phyloP scores from a whole-genome alignment of 495 filamentous ascomycete species.

The Trichoderma reesei region DNA sequence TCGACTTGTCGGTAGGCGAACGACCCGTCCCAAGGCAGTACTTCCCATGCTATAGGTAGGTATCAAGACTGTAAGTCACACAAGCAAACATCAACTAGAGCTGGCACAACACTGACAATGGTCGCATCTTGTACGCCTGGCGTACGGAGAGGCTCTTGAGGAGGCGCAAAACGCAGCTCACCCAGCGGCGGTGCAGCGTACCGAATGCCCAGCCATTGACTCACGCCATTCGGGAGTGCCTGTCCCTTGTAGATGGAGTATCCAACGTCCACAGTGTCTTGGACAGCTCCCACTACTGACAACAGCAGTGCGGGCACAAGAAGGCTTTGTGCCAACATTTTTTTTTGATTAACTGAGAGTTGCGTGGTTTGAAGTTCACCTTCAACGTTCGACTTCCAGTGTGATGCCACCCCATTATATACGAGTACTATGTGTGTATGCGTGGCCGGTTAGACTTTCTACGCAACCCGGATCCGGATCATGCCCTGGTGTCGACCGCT shows the following conservation, averaged over 20 bases:
- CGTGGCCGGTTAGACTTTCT: neutral
- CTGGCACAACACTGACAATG: conserved; percentile 21
- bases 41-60: conserved; percentile 10
- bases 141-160: conserved; percentile 38
- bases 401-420: neutral
- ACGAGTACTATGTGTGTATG: neutral
- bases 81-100: neutral
- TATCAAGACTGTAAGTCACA: neutral
- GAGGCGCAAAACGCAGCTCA: conserved; percentile 48
- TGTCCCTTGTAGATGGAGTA: conserved; percentile 14
- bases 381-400: neutral
- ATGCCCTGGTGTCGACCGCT: too few species aligned
- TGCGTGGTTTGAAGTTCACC: neutral
- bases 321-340: neutral
- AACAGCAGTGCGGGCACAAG: neutral
- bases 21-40: conserved; percentile 11
- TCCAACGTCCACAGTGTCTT: conserved; percentile 13
- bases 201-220: conserved; percentile 57
- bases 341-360: neutral
- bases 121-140: conserved; percentile 34
- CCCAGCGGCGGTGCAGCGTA: conserved; percentile 53
- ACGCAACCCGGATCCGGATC: neutral
- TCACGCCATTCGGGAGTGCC: conserved; percentile 30
- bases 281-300: neutral
- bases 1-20: conserved; percentile 12